Conservation (phyloP, 805 yeast genomes). For the Starmera caribaea region DNA sequence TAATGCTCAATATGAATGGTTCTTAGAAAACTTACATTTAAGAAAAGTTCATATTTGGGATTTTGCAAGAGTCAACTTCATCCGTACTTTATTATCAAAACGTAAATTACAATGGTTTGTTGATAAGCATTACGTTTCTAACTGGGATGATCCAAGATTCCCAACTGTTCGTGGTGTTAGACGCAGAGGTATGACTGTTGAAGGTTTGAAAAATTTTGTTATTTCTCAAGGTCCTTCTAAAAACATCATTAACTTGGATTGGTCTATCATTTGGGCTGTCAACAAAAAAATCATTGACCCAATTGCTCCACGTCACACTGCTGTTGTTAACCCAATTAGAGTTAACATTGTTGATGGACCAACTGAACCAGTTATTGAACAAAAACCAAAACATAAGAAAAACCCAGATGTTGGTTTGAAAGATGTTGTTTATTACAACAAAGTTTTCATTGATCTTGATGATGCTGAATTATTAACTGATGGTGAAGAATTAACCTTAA, state of each 20-base stretch:
- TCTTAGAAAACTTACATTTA: constrained; percentile 67
- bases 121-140: constrained; percentile 74
- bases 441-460: constrained; percentile 72
- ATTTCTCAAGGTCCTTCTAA: constrained; percentile 96
- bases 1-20: constrained; percentile 97
- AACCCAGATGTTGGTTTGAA: constrained; percentile 85
- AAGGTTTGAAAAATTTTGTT: constrained; percentile 90
- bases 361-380: constrained; percentile 47
- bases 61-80: constrained; percentile 94
- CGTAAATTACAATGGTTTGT: constrained; percentile 99
- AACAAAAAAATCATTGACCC: constrained; percentile 98
- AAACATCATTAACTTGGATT: constrained; percentile 92
- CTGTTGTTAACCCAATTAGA: constrained; percentile 65
- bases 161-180: constrained; percentile 99
- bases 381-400: constrained; percentile 90
- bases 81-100: constrained; percentile 90
- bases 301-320: constrained; percentile 90
- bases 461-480: constrained; percentile 70
- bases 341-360: constrained; percentile 67
- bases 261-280: constrained; percentile 96
- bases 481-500: constrained; percentile 90
- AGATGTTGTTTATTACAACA: constrained; percentile 56
- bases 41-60: constrained; percentile 98
- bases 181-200: constrained; percentile 99
- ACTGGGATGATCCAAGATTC: constrained; percentile 98